phyloP scores from a whole-genome alignment of 345 rosid species.

The Brassica juncea region DNA sequence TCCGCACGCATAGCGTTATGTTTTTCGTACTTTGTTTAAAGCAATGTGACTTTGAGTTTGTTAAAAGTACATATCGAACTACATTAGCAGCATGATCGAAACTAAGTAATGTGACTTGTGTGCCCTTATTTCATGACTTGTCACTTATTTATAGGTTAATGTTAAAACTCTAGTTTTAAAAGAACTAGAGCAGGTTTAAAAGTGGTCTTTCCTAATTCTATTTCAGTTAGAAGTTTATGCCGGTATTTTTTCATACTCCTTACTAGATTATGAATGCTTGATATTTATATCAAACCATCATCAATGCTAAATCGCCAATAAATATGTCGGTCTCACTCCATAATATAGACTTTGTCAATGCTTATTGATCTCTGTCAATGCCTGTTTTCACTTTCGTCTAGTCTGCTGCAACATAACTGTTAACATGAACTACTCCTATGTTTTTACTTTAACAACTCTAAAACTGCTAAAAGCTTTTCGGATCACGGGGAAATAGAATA shows the following conservation, averaged over 20 bases:
- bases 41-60: conserved; percentile 2
- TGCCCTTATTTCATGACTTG: background rate
- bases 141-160: background rate
- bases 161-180: background rate
- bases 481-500: background rate
- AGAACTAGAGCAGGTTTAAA: background rate
- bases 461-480: background rate
- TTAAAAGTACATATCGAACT: background rate
- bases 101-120: background rate
- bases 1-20: conserved; percentile 18
- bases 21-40: conserved; percentile 17
- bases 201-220: background rate
- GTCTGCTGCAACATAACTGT: background rate
- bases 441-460: background rate
- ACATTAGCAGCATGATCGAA: background rate
- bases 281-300: background rate
- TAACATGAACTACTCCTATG: background rate
- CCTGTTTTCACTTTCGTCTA: background rate
- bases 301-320: background rate
- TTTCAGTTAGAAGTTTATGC: background rate
- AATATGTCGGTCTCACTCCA: background rate
- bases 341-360: background rate
- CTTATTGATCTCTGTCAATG: background rate
- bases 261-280: background rate
- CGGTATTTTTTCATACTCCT: background rate